Evolutionary conservation across 495 filamentous ascomycete species (phyloP).

Genomic region (Aspergillus homomorphus): DNA sequence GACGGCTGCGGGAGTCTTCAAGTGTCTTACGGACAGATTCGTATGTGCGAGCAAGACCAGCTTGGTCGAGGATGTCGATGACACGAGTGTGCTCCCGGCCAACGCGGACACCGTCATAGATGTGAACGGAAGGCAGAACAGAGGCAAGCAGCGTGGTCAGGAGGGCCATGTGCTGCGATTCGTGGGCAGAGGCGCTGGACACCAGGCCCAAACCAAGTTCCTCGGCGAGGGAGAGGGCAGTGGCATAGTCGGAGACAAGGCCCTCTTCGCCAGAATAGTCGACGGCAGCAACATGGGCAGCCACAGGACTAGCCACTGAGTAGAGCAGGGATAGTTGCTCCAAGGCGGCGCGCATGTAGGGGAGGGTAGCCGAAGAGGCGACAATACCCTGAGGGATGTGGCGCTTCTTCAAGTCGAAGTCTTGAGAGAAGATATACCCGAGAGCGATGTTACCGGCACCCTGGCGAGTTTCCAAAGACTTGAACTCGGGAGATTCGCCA

Average conservation of each 20-base stretch:
- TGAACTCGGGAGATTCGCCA: constrained; percentile 73
- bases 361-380: constrained; percentile 76
- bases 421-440: constrained; percentile 94
- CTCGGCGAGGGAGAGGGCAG: constrained; percentile 77
- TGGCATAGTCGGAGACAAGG: constrained; percentile 83
- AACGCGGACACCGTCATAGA: constrained; percentile 87
- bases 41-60: constrained; percentile 67
- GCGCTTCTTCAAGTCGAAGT: constrained; percentile 88
- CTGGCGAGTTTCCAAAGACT: constrained; percentile 78
- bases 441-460: constrained; percentile 91
- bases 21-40: constrained; percentile 60
- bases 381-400: constrained; percentile 87
- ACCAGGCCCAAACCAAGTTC: constrained; percentile 86
- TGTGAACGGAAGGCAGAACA: constrained; percentile 80
- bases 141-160: constrained; percentile 80
- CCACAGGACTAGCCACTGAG: constrained; percentile 83
- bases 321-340: constrained; percentile 90
- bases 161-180: constrained; percentile 93
- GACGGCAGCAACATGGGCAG: constrained; percentile 89
- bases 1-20: constrained; percentile 61
- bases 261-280: constrained; percentile 74
- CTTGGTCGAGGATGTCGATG: constrained; percentile 76
- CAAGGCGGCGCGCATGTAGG: constrained; percentile 74
- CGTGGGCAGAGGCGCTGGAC: constrained; percentile 79
- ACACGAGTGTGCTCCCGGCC: constrained; percentile 83